phyloP scores from a whole-genome alignment of 441 rosid genomes.

The Jatropha multifida region DNA sequence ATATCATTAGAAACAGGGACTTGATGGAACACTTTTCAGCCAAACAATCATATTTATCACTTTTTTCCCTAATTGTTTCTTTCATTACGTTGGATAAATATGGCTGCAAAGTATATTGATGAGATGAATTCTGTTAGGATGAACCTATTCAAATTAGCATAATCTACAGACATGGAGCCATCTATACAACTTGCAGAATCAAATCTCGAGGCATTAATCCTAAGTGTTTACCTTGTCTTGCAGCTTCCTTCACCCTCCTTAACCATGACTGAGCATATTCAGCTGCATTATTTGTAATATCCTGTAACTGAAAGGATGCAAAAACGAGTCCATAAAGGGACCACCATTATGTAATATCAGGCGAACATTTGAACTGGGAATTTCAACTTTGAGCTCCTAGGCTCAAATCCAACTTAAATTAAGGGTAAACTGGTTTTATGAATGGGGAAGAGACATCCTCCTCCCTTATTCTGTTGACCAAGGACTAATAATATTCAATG shows the following conservation, averaged over 20 bases:
- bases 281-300: constrained; percentile 58
- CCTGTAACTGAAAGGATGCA: constrained; percentile 60
- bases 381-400: neutral
- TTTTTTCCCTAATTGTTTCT: neutral
- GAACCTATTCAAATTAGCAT: neutral
- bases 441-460: neutral
- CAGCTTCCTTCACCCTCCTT: constrained; percentile 64
- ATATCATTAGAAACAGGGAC: neutral
- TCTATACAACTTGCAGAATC: constrained; percentile 5
- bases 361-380: neutral
- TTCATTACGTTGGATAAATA: neutral
- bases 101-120: neutral
- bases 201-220: constrained; percentile 4
- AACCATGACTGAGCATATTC: constrained; percentile 73
- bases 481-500: neutral
- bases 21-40: neutral
- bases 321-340: constrained; percentile 5
- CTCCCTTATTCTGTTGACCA: neutral
- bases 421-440: neutral
- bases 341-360: neutral
- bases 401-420: neutral
- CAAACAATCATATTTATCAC: neutral
- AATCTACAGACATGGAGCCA: neutral
- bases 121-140: neutral
- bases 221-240: constrained; percentile 56